Evolutionary conservation across 345 rosid genomes (phyloP).

Genomic region (Draba incana): DNA sequence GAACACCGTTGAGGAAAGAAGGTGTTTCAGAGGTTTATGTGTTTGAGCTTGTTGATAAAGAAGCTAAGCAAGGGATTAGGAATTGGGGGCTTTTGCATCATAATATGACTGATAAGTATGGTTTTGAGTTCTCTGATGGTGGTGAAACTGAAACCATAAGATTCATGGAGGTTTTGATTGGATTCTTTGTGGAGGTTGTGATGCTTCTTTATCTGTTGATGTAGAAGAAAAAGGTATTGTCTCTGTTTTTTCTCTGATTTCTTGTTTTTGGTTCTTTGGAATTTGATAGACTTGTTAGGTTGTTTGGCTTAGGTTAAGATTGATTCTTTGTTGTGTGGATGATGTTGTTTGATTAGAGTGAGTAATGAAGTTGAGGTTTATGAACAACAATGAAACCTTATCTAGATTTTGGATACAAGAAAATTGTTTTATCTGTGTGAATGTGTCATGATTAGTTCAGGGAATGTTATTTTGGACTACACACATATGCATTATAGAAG

Average conservation of each 20-base stretch:
- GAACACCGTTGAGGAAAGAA: conserved; percentile 84
- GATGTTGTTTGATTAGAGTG: conserved; percentile 13
- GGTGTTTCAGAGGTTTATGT: conserved; percentile 71
- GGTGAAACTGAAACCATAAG: conserved; percentile 10
- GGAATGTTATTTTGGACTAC: neutral
- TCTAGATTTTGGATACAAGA: neutral
- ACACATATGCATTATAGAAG: neutral
- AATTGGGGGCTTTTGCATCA: conserved; percentile 77
- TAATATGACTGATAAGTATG: conserved; percentile 69
- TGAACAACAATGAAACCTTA: neutral
- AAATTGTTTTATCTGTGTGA: neutral
- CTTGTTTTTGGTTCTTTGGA: conserved; percentile 7
- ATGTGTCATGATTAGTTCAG: neutral
- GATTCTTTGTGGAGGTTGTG: conserved; percentile 16
- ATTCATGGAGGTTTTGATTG: too few relatives aligned
- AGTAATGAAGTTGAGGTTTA: neutral
- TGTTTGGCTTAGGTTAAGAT: conserved; percentile 9
- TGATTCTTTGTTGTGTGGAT: conserved; percentile 3
- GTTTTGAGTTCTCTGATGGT: conserved; percentile 53
- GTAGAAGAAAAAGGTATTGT: conserved; percentile 24
- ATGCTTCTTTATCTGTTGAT: conserved; percentile 32
- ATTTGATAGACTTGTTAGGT: neutral
- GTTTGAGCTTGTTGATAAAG: conserved; percentile 70
- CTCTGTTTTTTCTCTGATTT: conserved; percentile 3
- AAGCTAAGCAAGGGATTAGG: conserved; percentile 46